Percentiles rank a stretch among this genome's conserved stretches.
These are phyloP conservation scores for Bonnemaisonia californica DNA, from an alignment of 31 red algal genomes.

Conservation along the genomic window DNA sequence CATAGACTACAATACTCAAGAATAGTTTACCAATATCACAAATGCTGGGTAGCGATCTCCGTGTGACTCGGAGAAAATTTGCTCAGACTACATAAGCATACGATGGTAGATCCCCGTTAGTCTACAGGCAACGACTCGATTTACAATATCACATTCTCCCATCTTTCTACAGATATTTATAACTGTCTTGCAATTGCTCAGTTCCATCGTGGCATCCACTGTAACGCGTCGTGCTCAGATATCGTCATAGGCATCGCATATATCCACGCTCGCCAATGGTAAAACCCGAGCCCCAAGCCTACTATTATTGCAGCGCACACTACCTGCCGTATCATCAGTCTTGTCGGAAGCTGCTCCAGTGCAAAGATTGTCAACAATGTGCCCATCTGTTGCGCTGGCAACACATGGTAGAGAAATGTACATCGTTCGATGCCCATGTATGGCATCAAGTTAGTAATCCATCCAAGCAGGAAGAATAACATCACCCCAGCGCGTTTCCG, in stretches of 20 bases:
- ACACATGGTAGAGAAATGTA: conserved; percentile 94
- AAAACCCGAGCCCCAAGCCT: conserved; percentile 46
- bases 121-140: no score
- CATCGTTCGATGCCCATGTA: conserved; percentile 84
- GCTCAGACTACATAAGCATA: no score
- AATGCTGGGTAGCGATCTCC: no score
- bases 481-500: conserved; percentile 11
- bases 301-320: conserved; percentile 6
- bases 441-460: conserved; percentile 83
- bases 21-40: no score
- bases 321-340: conserved; percentile 6
- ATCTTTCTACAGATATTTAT: no score
- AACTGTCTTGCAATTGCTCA: no score
- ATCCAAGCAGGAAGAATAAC: conserved; percentile 60
- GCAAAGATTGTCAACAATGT: conserved; percentile 49
- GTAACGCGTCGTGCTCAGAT: conserved; percentile 43
- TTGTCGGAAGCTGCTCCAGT: conserved; percentile 26
- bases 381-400: conserved; percentile 38
- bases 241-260: conserved; percentile 49
- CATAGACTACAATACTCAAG: no score
- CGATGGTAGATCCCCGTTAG: no score
- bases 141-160: no score
- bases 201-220: conserved; percentile 70
- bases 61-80: no score
- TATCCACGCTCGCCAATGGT: conserved; percentile 66